Evolutionary conservation across 345 rosid genomes (phyloP).

Genomic region (Trapa bicornis): DNA sequence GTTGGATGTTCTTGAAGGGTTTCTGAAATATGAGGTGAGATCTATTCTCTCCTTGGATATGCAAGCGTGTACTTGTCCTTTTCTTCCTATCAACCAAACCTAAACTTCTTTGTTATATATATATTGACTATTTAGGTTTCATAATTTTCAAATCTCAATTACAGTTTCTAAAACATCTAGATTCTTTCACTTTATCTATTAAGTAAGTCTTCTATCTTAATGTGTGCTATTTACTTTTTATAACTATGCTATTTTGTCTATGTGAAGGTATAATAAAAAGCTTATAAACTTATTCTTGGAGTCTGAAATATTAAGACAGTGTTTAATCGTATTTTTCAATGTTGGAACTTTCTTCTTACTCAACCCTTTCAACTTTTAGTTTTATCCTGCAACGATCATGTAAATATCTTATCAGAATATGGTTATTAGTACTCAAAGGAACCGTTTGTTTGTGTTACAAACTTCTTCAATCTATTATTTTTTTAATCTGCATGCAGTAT

Average conservation of each 20-base stretch:
- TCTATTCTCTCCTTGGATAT: background rate
- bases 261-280: background rate
- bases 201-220: background rate
- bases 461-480: background rate
- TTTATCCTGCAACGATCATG: background rate
- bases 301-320: background rate
- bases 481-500: background rate
- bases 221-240: background rate
- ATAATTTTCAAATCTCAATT: background rate
- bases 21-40: constrained; percentile 69
- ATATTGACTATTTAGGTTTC: background rate
- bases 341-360: background rate
- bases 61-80: background rate
- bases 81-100: background rate
- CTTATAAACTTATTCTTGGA: background rate
- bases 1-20: constrained; percentile 84
- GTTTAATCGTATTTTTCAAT: background rate
- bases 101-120: background rate
- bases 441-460: too few species aligned
- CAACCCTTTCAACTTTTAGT: background rate
- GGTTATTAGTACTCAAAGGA: background rate
- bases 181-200: background rate
- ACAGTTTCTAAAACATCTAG: background rate
- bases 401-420: background rate
- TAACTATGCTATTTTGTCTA: background rate